Base-by-base conservation (phyloP, 768 basidiomycete genomes). In the Mycena capillaripes region DNA sequence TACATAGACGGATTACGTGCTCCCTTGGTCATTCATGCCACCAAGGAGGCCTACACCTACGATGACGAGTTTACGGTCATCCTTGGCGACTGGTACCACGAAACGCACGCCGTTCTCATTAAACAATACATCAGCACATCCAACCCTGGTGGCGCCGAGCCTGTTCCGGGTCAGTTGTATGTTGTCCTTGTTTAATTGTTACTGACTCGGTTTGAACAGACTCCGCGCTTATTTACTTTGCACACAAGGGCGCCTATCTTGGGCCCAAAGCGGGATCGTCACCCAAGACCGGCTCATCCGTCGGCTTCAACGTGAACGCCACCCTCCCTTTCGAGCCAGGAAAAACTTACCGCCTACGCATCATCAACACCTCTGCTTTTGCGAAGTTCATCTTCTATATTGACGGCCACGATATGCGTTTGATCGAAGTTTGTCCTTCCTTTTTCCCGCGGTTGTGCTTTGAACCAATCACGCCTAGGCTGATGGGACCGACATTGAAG, bases 11-110 rank as follows among this genome's bases (percentile, higher is more conserved):
- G 97, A 25, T 87, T 99, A 1, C 92, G 97, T 21, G 87, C 96
- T 0, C 95, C 97, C 0, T 80, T 98, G 52, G 78, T 97, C 58
- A 88, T 98, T 59, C 93, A 94, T 76, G 91, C 92, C 4, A 81
- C 85, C 2, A 85, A 84, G 63, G 93, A 93, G 81, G 86, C 84
- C 23, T 89, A 95, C 80, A 74, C 81, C 73, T 98, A 98, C 81
- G 97, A 98, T 80, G 95, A 93, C 29, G 97, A 98, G 75, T 97
- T 90, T 83, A 97, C 94, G 23, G 85, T 99, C 74, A 78, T 96
- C 70, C 84, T 98, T 1, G 89, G 91, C 7, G 97, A 98, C 80
- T 99, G 97, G 97, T 98, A 98, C 78, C 96, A 98, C 78, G 79
- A 91, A 7, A 86, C 95, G 79, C 94, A 96, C 70, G 56, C 81